Base-by-base conservation (phyloP, 2,329 filamentous ascomycete genomes). In the Paracamarosporium sp. region DNA sequence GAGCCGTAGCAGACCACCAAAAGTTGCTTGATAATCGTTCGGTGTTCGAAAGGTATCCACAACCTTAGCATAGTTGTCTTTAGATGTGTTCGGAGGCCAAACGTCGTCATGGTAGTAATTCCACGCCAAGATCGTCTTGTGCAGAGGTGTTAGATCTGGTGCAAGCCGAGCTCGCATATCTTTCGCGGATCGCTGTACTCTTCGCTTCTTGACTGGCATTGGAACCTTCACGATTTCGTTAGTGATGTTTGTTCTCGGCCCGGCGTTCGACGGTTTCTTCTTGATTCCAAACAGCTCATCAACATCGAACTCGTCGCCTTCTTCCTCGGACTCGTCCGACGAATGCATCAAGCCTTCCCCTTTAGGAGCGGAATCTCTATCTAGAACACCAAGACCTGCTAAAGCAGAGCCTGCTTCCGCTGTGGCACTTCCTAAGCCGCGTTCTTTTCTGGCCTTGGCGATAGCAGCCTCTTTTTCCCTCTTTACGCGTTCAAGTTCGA, bases 91-190 rank as follows among this genome's bases (percentile, higher is more conserved):
- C 0, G 95, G 93, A 5, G 95, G 95, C 57, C 93, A 90, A 69
- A 93, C 92, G 27, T 93, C 92, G 44, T 88, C 82, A 69, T 97
- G 91, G 76, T 97, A 99, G 64, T 96, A 96, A 64, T 99, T 91
- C 95, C 95, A 99, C 55, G 90, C 86, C 3, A 99, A 85, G 50
- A 99, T 92, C 17, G 89, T 89, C 67, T 90, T 89, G 73, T 98
- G 95, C 28, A 99, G 80, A 15, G 87, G 83, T 35, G 92, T 90
- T 78, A 99, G 90, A 64, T 96, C 92, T 7, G 96, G 95, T 30
- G 93, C 90, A 58, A 99, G 83, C 61, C 95, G 90, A 62, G 95
- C 94, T 66, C 94, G 90, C 87, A 97, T 94, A 77, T 99, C 95
- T 76, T 96, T 96, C 44, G 90, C 87, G 15, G 93, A 94, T 48